Conservation (phyloP, 1,284 basidiomycete species). For the Cryptococcus wingfieldii region DNA sequence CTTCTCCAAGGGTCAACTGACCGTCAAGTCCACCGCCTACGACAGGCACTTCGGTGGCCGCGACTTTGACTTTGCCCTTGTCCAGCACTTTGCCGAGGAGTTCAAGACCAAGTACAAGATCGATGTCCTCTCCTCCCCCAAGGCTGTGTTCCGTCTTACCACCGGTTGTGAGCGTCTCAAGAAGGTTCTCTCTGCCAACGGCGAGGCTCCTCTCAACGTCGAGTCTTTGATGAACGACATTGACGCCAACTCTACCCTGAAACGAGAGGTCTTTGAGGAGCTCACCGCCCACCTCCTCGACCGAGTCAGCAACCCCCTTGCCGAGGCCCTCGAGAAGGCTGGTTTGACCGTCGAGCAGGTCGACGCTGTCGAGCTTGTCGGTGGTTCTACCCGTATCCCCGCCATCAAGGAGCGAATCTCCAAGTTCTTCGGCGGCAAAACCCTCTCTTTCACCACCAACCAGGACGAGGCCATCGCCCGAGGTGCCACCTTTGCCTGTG, state of each 20-base stretch:
- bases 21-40: constrained; percentile 78
- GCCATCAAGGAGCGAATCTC: constrained; percentile 65
- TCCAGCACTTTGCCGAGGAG: constrained; percentile 78
- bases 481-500: constrained; percentile 89
- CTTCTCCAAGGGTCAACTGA: constrained; percentile 85
- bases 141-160: constrained; percentile 81
- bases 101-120: constrained; percentile 94
- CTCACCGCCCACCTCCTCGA: constrained; percentile 56
- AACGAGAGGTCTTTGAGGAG: constrained; percentile 59
- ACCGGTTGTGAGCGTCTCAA: constrained; percentile 72
- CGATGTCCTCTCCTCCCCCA: constrained; percentile 81
- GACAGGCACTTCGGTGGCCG: constrained; percentile 88
- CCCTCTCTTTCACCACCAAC: constrained; percentile 81
- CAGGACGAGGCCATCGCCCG: constrained; percentile 92
- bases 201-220: constrained; percentile 78
- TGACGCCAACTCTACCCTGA: constrained; percentile 60
- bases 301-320: constrained; percentile 57
- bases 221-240: constrained; percentile 92
- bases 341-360: constrained; percentile 60
- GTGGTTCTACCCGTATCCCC: constrained; percentile 65
- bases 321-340: constrained; percentile 58
- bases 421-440: constrained; percentile 62
- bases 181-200: constrained; percentile 75
- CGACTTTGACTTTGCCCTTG: constrained; percentile 83
- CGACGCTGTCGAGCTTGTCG: constrained; percentile 64